Conservation (phyloP, 306 rosid species). For the Pterocarpus santalinus region DNA sequence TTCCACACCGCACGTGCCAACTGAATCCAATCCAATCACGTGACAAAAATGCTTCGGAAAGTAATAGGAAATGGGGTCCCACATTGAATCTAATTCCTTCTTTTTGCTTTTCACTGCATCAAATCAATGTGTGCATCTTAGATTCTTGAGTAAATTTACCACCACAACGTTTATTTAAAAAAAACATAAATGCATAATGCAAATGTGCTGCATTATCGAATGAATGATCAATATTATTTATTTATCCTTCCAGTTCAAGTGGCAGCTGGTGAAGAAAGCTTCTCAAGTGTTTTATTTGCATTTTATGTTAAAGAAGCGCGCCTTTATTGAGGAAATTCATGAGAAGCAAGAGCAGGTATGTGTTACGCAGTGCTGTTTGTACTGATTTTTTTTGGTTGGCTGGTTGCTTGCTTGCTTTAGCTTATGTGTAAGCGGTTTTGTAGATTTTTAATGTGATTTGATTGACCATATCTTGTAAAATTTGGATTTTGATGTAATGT, state of each 20-base stretch:
- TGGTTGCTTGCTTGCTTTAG: constrained; percentile 3
- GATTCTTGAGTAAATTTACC: no score
- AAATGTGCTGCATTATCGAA: no score
- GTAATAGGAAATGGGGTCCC: not conserved
- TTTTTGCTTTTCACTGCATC: no score
- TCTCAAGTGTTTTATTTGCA: constrained; percentile 90
- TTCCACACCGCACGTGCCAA: not conserved
- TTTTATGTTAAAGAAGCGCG: constrained; percentile 92
- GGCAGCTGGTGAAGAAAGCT: constrained; percentile 95
- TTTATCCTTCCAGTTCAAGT: constrained; percentile 72
- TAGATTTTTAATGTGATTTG: constrained; percentile 35
- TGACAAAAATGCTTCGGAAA: constrained; percentile 11
- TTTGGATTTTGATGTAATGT: constrained; percentile 76
- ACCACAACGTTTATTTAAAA: no score
- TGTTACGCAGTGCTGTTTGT: constrained; percentile 15
- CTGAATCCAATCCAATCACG: constrained; percentile 15
- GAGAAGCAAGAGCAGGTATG: constrained; percentile 99
- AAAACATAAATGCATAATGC: no score
- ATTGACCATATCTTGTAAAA: constrained; percentile 50
- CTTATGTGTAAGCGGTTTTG: not conserved
- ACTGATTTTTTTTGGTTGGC: not conserved
- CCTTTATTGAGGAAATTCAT: constrained; percentile 86
- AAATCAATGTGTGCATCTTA: no score
- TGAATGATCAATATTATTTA: not conserved
- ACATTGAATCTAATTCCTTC: no score